phyloP scores from a whole-genome alignment of 2,329 filamentous ascomycete species.

The Xylariaceae sp. region DNA sequence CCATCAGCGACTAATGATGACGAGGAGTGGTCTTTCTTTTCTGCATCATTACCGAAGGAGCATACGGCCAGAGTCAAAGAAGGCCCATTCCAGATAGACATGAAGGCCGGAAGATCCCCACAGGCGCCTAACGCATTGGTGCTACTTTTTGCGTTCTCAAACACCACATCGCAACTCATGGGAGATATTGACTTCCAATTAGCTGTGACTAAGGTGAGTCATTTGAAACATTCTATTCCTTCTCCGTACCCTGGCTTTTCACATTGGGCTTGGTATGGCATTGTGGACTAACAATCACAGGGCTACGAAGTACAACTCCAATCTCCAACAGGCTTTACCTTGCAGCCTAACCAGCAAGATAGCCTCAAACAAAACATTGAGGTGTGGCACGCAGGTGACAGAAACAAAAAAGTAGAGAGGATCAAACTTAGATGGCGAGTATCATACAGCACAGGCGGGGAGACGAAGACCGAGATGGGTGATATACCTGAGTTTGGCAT shows the following conservation, averaged over 20 bases:
- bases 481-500: slow-evolving; percentile 78
- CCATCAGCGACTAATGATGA: slow-evolving; percentile 51
- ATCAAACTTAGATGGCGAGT: slow-evolving; percentile 90
- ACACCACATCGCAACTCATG: slow-evolving; percentile 67
- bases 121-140: slow-evolving; percentile 55
- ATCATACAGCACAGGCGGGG: slow-evolving; percentile 67
- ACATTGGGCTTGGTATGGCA: no score
- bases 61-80: slow-evolving; percentile 66
- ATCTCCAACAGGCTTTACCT: slow-evolving; percentile 75
- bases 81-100: slow-evolving; percentile 66
- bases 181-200: slow-evolving; percentile 84
- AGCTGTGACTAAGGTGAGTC: slow-evolving; percentile 81
- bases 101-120: slow-evolving; percentile 61
- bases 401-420: slow-evolving; percentile 62
- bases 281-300: slow-evolving; percentile 38
- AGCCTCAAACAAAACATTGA: slow-evolving; percentile 81
- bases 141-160: slow-evolving; percentile 79
- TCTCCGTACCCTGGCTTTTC: no score
- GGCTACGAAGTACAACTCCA: slow-evolving; percentile 76
- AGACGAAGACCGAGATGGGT: slow-evolving; percentile 73
- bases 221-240: no score
- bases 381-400: slow-evolving; percentile 68
- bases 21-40: slow-evolving; percentile 93
- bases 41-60: slow-evolving; percentile 66
- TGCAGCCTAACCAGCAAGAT: slow-evolving; percentile 66